Conservation (phyloP, 2,329 filamentous ascomycete genomes). For the Colletotrichum sp. region DNA sequence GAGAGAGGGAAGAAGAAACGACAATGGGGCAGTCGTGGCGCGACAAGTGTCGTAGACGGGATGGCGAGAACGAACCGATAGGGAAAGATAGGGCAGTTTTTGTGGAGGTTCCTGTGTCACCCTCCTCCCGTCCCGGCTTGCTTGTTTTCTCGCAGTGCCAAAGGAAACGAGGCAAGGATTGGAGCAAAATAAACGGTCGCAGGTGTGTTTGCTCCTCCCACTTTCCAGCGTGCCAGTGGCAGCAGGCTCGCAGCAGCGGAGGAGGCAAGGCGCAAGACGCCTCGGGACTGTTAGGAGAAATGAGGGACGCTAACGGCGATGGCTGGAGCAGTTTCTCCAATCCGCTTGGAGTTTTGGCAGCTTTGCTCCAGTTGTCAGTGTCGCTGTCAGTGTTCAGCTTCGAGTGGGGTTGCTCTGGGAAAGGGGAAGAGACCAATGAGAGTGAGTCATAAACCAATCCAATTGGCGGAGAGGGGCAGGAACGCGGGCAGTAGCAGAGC, state of each 20-base stretch:
- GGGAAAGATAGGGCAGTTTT: neutral
- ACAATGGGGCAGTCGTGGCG: neutral
- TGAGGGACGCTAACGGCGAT: neutral
- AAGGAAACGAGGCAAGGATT: neutral
- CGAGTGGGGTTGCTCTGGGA: neutral
- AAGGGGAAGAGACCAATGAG: neutral
- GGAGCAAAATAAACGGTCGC: neutral
- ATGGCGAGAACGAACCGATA: neutral
- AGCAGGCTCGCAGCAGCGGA: neutral
- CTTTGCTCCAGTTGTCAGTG: neutral
- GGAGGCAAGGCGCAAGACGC: neutral
- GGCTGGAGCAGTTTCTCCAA: neutral
- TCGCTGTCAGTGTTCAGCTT: neutral
- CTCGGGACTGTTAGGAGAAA: neutral
- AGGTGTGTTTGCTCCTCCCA: constrained; percentile 5
- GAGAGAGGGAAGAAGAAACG: neutral
- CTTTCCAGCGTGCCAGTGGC: neutral
- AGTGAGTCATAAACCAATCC: constrained; percentile 1
- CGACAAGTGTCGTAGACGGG: neutral
- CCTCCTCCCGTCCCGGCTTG: neutral
- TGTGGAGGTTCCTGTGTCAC: neutral
- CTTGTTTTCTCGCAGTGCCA: neutral
- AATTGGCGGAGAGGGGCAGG: neutral
- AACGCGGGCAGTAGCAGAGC: neutral
- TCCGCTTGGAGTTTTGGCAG: neutral